Evolutionary conservation across 2,329 filamentous ascomycete species (phyloP), one percentile per base, ranked within the genome.

Genomic region (Fusarium nanum): DNA sequence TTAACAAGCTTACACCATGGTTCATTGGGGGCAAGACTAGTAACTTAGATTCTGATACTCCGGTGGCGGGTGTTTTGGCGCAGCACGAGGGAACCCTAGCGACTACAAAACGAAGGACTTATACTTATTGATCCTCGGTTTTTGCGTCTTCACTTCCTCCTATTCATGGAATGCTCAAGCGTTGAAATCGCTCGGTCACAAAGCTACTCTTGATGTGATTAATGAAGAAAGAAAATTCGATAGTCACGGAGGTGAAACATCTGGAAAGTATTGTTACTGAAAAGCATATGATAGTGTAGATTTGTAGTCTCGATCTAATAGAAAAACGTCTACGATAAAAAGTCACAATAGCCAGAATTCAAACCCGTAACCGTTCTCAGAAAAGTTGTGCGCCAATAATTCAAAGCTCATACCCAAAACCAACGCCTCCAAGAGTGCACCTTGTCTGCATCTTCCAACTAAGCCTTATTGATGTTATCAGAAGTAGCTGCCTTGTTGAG

Each of bases 401-500:
- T 0, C 34, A n/a, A 37, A n/a, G 0, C 18, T 6, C 10, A n/a
- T 37, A n/a, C 3, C 34, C 10, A 37, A 12, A 37, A 12, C 18
- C 18, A 37, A 37, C 34, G 34, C 34, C 34, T n/a, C 18, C 18
- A n/a, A n/a, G n/a, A n/a, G n/a, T n/a, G n/a, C n/a, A n/a, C n/a
- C n/a, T n/a, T n/a, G n/a, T n/a, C 18, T 37, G 10, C 10, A n/a
- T n/a, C 18, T 11, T 27, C 6, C 18, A 16, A 4, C 46, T 57
- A 74, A 12, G 40, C 71, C 54, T 64, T 74, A 12, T 52, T 56
- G 7, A 48, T 18, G 10, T 56, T 45, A 11, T 46, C 40, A 27
- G 63, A 40, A 11, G 22, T 22, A 14, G 41, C 20, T 7, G 50
- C 23, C 30, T 63, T 70, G 1, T 48, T 37, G 10, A 60, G 20